phyloP scores from a whole-genome alignment of 805 yeast species.

The Kodamaea leandrae region DNA sequence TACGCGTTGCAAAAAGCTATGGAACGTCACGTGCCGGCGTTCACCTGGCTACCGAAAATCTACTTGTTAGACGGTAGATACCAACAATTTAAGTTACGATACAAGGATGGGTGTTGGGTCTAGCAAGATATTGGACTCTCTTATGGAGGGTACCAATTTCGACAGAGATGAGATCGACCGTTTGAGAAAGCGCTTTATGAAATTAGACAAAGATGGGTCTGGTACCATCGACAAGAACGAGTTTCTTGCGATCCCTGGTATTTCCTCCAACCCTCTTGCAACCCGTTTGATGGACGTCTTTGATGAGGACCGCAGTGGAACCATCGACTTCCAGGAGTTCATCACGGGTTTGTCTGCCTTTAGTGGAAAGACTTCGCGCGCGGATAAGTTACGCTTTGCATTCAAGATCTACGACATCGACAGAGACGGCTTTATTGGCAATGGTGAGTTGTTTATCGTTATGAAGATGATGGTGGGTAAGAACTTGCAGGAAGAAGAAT shows the following conservation, averaged over 20 bases:
- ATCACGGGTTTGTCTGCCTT: conserved; percentile 83
- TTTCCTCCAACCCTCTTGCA: conserved; percentile 86
- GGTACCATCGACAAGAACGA: conserved; percentile 92
- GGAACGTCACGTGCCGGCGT: too few relatives aligned
- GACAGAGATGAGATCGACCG: conserved; percentile 91
- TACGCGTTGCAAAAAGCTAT: too few relatives aligned
- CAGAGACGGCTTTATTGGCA: conserved; percentile 89
- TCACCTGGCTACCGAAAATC: too few relatives aligned
- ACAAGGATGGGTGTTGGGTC: conserved; percentile 57
- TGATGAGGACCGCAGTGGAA: conserved; percentile 90
- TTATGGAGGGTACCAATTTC: conserved; percentile 81
- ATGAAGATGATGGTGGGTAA: conserved; percentile 96
- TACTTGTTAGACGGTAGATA: too few relatives aligned
- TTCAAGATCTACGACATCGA: conserved; percentile 95
- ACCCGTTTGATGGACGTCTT: conserved; percentile 88
- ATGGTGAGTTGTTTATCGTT: conserved; percentile 90
- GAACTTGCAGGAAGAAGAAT: conserved; percentile 77
- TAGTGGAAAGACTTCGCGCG: conserved; percentile 75
- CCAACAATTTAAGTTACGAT: too few relatives aligned
- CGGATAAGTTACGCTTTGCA: conserved; percentile 83
- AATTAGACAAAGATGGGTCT: conserved; percentile 86
- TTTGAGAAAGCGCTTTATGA: conserved; percentile 88
- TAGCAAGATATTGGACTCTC: conserved; percentile 60
- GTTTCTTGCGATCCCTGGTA: conserved; percentile 90
- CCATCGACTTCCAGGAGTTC: conserved; percentile 93